Evolutionary conservation across 306 rosid species (phyloP).

Genomic region (Hylodesmum podocarpum): DNA sequence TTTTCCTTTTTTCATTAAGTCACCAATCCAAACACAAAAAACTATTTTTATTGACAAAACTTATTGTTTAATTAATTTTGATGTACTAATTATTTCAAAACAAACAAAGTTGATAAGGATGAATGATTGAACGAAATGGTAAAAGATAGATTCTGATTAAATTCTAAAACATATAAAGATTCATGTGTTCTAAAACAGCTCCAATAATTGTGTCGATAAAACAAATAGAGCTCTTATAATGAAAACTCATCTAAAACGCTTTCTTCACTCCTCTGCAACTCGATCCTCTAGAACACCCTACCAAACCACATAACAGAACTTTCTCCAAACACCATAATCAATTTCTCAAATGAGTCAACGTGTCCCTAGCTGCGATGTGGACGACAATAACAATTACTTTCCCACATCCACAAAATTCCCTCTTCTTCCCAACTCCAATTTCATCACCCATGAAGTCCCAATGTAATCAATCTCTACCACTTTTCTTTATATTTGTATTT

Average conservation of each 20-base stretch:
- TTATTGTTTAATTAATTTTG: too few relatives aligned
- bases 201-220: neutral
- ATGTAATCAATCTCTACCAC: slow-evolving; percentile 25
- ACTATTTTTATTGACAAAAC: too few relatives aligned
- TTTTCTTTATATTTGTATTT: neutral
- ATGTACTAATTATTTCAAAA: too few relatives aligned
- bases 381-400: slow-evolving; percentile 12
- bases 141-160: too few relatives aligned
- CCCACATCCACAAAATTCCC: slow-evolving; percentile 27
- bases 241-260: neutral
- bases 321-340: neutral
- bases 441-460: slow-evolving; percentile 37
- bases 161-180: too few relatives aligned
- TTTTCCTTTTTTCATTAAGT: too few relatives aligned
- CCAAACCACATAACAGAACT: too few relatives aligned
- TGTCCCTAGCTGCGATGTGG: slow-evolving; percentile 67
- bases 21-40: too few relatives aligned
- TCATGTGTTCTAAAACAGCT: neutral
- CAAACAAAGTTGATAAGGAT: too few relatives aligned
- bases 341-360: slow-evolving; percentile 56
- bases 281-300: neutral
- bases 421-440: slow-evolving; percentile 38
- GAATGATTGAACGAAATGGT: too few relatives aligned
- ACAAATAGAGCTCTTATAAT: neutral
- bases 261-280: neutral